Conservation (phyloP, 2,329 filamentous ascomycete genomes). For the Talaromyces amestolkiae region DNA sequence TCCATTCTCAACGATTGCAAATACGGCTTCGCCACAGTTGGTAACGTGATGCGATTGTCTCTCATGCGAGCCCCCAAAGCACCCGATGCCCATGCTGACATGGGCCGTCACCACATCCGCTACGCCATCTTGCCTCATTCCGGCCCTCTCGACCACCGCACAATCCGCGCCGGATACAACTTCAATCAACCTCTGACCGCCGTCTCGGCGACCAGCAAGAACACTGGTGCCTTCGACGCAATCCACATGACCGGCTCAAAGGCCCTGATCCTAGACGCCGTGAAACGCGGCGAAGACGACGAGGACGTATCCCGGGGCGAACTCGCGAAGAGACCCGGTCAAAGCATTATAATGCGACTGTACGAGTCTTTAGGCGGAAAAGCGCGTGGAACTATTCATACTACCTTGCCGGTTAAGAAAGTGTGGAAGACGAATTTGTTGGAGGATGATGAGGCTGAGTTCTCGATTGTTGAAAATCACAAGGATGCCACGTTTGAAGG, state of each 20-base stretch:
- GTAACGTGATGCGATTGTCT: conserved; percentile 84
- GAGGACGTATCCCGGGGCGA: conserved; percentile 62
- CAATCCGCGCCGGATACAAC: conserved; percentile 78
- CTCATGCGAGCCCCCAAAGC: conserved; percentile 86
- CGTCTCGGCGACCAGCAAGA: conserved; percentile 49
- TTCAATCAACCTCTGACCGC: conserved; percentile 76
- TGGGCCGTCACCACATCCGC: conserved; percentile 82
- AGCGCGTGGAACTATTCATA: conserved; percentile 67
- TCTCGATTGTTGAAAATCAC: conserved; percentile 49
- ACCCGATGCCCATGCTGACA: conserved; percentile 88
- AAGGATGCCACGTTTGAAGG: conserved; percentile 27
- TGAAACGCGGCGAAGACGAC: conserved; percentile 92
- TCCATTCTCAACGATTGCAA: conserved; percentile 94
- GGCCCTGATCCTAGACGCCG: conserved; percentile 76
- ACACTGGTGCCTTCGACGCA: conserved; percentile 44
- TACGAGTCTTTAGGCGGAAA: conserved; percentile 88
- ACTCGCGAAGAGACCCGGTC: conserved; percentile 65
- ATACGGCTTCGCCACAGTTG: conserved; percentile 89
- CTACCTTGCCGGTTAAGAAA: conserved; percentile 67
- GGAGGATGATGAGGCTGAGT: conserved; percentile 76
- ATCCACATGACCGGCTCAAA: conserved; percentile 66
- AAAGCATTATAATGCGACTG: conserved; percentile 77
- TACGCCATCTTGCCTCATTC: conserved; percentile 88
- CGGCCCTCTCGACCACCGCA: conserved; percentile 67
- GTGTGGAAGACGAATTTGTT: conserved; percentile 82